Base-by-base conservation (phyloP, 2,329 filamentous ascomycete genomes). In the Fusarium newnesense region DNA sequence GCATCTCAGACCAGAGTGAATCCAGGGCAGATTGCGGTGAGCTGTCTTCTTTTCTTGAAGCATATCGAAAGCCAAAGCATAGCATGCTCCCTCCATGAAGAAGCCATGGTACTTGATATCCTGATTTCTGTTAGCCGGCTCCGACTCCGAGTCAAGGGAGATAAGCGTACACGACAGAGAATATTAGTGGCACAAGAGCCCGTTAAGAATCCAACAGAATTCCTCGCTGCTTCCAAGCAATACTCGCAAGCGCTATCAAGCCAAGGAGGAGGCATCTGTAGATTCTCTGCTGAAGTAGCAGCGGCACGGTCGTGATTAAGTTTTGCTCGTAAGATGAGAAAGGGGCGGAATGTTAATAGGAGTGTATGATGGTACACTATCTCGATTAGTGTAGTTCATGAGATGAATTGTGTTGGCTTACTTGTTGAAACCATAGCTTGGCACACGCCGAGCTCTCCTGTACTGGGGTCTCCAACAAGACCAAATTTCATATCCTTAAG, bases 41-140 rank as follows among this genome's bases (percentile, higher is more conserved):
- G 82, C 80, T 4, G 79, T 75, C 50, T 77, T 75, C 26, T 80
- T 77, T 18, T 83, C 81, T 37, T 85, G 83, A 24, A 85, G 76
- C 52, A 85, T 78, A 54, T 85, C 83, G 50, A 84, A 84, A 13
- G 83, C 81, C 7, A 85, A 64, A 7, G 81, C 81, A 54, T 84
- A 84, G 16, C 79, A 79, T 18, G 83, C 82, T 36, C 83, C 84
- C 39, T 82, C 80, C 15, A 85, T 75, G 54, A 85, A 85, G 53
- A 84, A 85, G 9, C 79, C 82, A 32, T 85, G 83, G 32, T 85
- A 85, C 40, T 83, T 83, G 8, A 85, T 75, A 76, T 84, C 81
- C 84, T 85, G 28, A 10, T 24, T 9, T 8, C 34, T 18, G 44
- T 74, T 52, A 77, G 66, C 36, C n/a, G 13, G 10, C 9, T 21